A percentile compares a stretch with the other conserved stretches of the same genome.
Evolutionary conservation across 768 basidiomycete genomes (phyloP).

Genomic region (Rhodosporidiobolus sp.): DNA sequence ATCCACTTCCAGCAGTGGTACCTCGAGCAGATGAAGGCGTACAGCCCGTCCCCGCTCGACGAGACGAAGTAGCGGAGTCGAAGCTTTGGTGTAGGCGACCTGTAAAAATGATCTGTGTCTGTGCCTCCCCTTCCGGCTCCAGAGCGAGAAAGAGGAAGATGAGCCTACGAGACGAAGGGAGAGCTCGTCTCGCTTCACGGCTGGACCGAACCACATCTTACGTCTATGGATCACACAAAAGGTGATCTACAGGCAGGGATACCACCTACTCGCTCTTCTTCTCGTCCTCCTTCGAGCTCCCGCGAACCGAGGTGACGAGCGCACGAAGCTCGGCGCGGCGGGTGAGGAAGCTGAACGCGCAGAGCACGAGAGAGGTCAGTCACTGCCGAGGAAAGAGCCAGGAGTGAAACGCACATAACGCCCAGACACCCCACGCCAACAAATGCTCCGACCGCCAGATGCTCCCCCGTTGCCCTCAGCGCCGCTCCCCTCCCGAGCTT

Average conservation of each 20-base stretch:
- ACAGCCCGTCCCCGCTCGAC: too few relatives aligned
- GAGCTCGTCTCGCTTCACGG: too few relatives aligned
- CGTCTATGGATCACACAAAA: too few relatives aligned
- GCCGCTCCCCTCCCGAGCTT: conserved; percentile 44
- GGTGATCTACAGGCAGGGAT: background rate
- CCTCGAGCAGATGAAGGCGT: too few relatives aligned
- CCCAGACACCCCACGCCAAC: conserved; percentile 26
- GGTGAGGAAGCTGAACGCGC: background rate
- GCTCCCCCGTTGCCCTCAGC: conserved; percentile 1
- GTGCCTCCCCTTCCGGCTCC: too few relatives aligned
- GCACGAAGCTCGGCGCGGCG: background rate
- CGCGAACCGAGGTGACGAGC: background rate
- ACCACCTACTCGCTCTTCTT: background rate
- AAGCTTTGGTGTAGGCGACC: too few relatives aligned
- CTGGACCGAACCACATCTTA: too few relatives aligned
- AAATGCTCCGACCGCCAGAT: conserved; percentile 24
- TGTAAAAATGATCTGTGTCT: too few relatives aligned
- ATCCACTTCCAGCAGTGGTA: too few relatives aligned
- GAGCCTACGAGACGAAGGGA: too few relatives aligned
- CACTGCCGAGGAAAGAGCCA: background rate
- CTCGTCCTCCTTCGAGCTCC: background rate
- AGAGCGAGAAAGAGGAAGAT: too few relatives aligned
- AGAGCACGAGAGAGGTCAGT: background rate
- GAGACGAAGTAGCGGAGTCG: too few relatives aligned
- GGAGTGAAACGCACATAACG: conserved; percentile 25